A percentile compares a stretch with the other conserved stretches of the same genome.
These are phyloP conservation scores for Yamadazyma buinensis DNA, from an alignment of 1,139 yeast species.

Conservation along the genomic window DNA sequence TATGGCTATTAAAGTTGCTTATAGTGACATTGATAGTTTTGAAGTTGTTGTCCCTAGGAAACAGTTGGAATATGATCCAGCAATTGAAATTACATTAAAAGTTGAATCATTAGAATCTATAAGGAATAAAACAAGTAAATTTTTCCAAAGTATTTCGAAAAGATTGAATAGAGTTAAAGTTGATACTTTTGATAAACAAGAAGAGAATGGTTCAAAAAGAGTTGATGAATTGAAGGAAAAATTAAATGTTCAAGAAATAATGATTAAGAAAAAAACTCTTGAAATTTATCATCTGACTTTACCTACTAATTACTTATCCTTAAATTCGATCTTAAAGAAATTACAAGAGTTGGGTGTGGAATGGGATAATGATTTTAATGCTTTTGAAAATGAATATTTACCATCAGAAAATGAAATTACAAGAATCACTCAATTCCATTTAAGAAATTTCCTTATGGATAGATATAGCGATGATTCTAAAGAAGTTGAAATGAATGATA, in stretches of 20 bases:
- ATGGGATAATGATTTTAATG: slow-evolving; percentile 85
- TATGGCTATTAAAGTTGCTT: slow-evolving; percentile 75
- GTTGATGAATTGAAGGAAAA: slow-evolving; percentile 56
- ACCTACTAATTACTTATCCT: slow-evolving; percentile 63
- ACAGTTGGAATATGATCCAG: slow-evolving; percentile 68
- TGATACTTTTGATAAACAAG: slow-evolving; percentile 71
- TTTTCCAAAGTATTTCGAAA: slow-evolving; percentile 71
- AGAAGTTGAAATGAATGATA: slow-evolving; percentile 14
- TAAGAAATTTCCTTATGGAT: slow-evolving; percentile 68
- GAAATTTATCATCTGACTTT: slow-evolving; percentile 52
- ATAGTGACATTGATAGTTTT: slow-evolving; percentile 66
- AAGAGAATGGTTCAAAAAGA: slow-evolving; percentile 61
- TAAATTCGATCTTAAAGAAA: slow-evolving; percentile 66
- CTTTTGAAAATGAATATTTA: slow-evolving; percentile 73
- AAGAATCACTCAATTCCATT: slow-evolving; percentile 82
- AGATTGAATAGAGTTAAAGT: slow-evolving; percentile 76
- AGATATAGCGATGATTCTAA: slow-evolving; percentile 24
- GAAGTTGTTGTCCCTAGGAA: slow-evolving; percentile 79
- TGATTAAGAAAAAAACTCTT: slow-evolving; percentile 44
- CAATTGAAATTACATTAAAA: slow-evolving; percentile 66
- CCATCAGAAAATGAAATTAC: slow-evolving; percentile 95
- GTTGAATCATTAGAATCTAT: slow-evolving; percentile 58
- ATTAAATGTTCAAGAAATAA: slow-evolving; percentile 49
- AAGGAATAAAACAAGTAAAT: slow-evolving; percentile 47
- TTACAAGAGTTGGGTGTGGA: slow-evolving; percentile 79